Percentiles rank a stretch among this genome's conserved stretches.
Evolutionary conservation across 345 rosid species (phyloP).

Genomic region (Rhodamnia rubescens): DNA sequence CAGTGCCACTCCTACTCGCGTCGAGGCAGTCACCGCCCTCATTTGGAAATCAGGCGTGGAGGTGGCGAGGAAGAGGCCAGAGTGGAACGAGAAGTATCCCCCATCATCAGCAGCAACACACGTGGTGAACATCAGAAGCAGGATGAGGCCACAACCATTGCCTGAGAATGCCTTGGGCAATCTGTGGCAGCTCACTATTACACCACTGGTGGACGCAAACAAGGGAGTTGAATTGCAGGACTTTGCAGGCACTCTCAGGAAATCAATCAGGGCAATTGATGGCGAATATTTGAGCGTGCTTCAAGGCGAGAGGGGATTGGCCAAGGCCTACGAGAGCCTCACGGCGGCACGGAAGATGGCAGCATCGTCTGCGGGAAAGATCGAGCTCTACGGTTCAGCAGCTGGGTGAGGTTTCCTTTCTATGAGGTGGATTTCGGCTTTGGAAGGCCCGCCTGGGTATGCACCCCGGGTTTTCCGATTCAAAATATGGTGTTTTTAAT

Average conservation of each 20-base stretch:
- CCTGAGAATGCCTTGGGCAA: slow-evolving; percentile 4
- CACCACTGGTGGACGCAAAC: background rate
- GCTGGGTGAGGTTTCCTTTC: background rate
- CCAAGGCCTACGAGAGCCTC: background rate
- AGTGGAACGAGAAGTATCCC: background rate
- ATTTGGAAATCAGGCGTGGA: background rate
- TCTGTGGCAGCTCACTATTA: slow-evolving; percentile 1
- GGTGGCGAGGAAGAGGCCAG: background rate
- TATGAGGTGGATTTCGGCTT: slow-evolving; percentile 3
- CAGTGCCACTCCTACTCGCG: background rate
- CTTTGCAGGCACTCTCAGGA: background rate
- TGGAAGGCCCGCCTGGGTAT: slow-evolving; percentile 1
- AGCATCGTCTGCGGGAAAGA: background rate
- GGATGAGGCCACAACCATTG: slow-evolving; percentile 6
- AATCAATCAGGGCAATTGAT: slow-evolving; percentile 1
- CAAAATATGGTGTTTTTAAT: background rate
- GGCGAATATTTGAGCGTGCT: background rate
- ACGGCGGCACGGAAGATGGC: background rate
- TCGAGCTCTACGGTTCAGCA: background rate
- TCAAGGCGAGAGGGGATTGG: slow-evolving; percentile 1
- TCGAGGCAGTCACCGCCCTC: background rate
- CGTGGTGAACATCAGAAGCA: slow-evolving; percentile 2
- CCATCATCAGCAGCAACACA: slow-evolving; percentile 2
- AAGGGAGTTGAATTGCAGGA: slow-evolving; percentile 1
- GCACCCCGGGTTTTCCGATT: background rate